These are phyloP conservation scores for Tritrichomonas musculus DNA, from an alignment of 208 protist genomes.

Conservation along the genomic window DNA sequence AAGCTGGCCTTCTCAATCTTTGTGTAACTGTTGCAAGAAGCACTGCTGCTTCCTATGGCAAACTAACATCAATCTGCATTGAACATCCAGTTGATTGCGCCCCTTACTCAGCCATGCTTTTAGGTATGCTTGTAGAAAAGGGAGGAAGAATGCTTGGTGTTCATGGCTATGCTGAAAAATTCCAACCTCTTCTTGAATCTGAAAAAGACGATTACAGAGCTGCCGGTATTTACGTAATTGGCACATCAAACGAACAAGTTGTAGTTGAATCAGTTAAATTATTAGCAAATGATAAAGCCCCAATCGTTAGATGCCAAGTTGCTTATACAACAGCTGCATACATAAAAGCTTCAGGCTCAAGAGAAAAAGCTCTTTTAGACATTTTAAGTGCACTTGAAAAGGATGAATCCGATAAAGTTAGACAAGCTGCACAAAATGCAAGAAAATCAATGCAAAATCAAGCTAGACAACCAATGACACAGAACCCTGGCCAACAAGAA, in stretches of 20 bases:
- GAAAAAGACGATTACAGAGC: not conserved
- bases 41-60: not conserved
- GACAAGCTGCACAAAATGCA: not conserved
- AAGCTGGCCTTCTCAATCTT: not conserved
- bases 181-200: not conserved
- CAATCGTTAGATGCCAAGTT: not conserved
- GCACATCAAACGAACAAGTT: not conserved
- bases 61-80: not conserved
- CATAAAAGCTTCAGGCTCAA: not conserved
- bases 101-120: not conserved
- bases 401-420: not conserved
- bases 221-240: not conserved
- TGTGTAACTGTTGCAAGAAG: not conserved
- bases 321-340: not conserved
- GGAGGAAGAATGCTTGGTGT: not conserved
- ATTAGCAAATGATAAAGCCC: not conserved
- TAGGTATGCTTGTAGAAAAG: not conserved
- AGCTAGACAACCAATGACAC: not conserved
- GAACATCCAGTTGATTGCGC: not conserved
- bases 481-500: no score
- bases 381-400: not conserved
- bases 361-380: not conserved
- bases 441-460: not conserved
- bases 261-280: not conserved
- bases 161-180: not conserved